These are phyloP conservation scores for Monosporascus sp. DNA, from an alignment of 2,329 filamentous ascomycete genomes.

Conservation along the genomic window DNA sequence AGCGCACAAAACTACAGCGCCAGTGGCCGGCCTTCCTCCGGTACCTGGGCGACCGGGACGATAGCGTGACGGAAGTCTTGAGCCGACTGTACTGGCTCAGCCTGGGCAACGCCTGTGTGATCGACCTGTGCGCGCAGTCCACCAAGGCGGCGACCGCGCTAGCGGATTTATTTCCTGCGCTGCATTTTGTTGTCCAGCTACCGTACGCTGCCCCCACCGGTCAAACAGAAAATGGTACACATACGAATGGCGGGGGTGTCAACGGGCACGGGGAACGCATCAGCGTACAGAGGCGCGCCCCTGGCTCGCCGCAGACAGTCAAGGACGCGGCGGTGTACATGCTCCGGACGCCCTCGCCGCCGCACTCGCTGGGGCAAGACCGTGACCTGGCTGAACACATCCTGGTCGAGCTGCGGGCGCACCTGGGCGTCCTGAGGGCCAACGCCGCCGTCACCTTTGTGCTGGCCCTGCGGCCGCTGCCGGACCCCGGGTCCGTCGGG, in stretches of 20 bases:
- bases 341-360: constrained; percentile 19
- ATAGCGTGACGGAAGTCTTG: constrained; percentile 18
- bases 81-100: constrained; percentile 22
- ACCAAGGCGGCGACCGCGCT: too few species aligned
- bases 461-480: constrained; percentile 19
- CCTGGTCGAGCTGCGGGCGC: constrained; percentile 23
- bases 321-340: constrained; percentile 30
- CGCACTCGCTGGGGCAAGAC: not conserved
- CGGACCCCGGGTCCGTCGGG: constrained; percentile 15
- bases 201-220: too few species aligned
- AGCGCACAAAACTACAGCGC: constrained; percentile 22
- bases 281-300: constrained; percentile 21
- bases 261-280: constrained; percentile 7
- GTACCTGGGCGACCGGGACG: constrained; percentile 14
- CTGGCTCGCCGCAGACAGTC: constrained; percentile 20
- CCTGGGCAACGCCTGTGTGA: constrained; percentile 19
- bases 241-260: too few species aligned
- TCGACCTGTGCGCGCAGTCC: constrained; percentile 17
- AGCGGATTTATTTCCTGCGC: too few species aligned
- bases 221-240: too few species aligned
- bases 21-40: constrained; percentile 28
- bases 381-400: constrained; percentile 11
- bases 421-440: constrained; percentile 25
- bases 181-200: too few species aligned
- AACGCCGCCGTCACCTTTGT: constrained; percentile 22